Conservation (phyloP, 768 basidiomycete genomes). For the Lactarius akahatsu region DNA sequence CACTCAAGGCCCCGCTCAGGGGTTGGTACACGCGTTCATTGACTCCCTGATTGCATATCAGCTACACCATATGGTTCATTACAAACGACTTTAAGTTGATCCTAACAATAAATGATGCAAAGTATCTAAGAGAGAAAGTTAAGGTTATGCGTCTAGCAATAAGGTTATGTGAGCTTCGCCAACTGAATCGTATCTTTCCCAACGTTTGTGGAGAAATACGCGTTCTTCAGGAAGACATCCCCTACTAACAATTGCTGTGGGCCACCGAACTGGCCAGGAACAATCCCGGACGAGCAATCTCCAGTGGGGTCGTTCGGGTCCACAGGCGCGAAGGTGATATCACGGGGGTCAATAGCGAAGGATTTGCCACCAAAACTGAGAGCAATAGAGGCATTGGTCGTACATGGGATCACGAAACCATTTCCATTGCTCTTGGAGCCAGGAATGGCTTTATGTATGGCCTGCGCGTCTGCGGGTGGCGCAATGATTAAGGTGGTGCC, state of each 20-base stretch:
- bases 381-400: constrained; percentile 49
- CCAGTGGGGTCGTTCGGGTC: constrained; percentile 52
- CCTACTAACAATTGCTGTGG: constrained; percentile 68
- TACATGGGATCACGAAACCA: constrained; percentile 66
- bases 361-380: constrained; percentile 56
- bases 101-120: neutral
- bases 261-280: constrained; percentile 58
- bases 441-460: constrained; percentile 55
- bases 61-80: neutral
- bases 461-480: constrained; percentile 48
- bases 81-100: neutral
- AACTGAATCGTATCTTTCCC: constrained; percentile 57
- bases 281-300: constrained; percentile 70
- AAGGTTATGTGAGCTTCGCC: constrained; percentile 48
- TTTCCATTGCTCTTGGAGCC: constrained; percentile 52
- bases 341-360: constrained; percentile 65
- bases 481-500: constrained; percentile 48
- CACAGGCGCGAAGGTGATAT: constrained; percentile 59
- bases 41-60: neutral
- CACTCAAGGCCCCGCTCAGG: neutral
- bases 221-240: constrained; percentile 78
- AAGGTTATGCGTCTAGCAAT: neutral
- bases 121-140: neutral
- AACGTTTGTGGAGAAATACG: constrained; percentile 66
- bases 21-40: neutral